Conservation (phyloP, 2,329 filamentous ascomycete species). For the Verticillium alfalfae region DNA sequence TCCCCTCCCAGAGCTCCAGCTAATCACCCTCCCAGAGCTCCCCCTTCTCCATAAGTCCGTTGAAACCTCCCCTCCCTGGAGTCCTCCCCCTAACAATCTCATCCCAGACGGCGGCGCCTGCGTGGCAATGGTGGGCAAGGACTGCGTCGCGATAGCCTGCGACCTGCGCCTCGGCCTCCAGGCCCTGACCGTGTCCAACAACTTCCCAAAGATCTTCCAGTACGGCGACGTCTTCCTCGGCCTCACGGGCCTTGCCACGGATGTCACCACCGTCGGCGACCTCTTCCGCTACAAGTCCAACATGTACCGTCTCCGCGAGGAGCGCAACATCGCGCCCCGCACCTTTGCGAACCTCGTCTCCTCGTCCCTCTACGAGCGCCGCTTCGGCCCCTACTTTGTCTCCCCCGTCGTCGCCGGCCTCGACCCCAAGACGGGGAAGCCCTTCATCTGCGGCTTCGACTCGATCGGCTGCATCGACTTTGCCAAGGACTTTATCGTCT, state of each 20-base stretch:
- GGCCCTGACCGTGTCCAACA: slow-evolving; percentile 95
- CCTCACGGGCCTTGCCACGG: slow-evolving; percentile 87
- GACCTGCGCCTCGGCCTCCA: slow-evolving; percentile 97
- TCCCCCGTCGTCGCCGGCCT: slow-evolving; percentile 91
- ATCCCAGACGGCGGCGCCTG: slow-evolving; percentile 76
- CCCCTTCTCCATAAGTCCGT: slow-evolving; percentile 91
- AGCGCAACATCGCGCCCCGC: slow-evolving; percentile 88
- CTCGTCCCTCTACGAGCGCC: slow-evolving; percentile 84
- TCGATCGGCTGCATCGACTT: slow-evolving; percentile 99
- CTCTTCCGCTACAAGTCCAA: slow-evolving; percentile 99
- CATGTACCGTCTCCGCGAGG: slow-evolving; percentile 98
- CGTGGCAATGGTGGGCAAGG: slow-evolving; percentile 98
- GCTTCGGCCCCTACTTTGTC: slow-evolving; percentile 96
- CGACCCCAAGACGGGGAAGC: slow-evolving; percentile 87
- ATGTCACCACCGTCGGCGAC: slow-evolving; percentile 90
- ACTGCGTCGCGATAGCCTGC: slow-evolving; percentile 99
- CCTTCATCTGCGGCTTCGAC: slow-evolving; percentile 98
- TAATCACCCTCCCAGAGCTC: slow-evolving; percentile 58
- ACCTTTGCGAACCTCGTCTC: slow-evolving; percentile 96
- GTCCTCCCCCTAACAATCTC: slow-evolving; percentile 4
- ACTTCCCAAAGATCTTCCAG: slow-evolving; percentile 99
- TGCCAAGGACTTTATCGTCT: slow-evolving; percentile 98
- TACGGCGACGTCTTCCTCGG: slow-evolving; percentile 95
- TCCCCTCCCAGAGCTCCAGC: slow-evolving; percentile 12
- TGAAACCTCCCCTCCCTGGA: slow-evolving; percentile 6